Percentiles rank a stretch among this genome's conserved stretches.
Evolutionary conservation across 2,329 filamentous ascomycete genomes (phyloP).

Genomic region (Xylaria hypoxylon): DNA sequence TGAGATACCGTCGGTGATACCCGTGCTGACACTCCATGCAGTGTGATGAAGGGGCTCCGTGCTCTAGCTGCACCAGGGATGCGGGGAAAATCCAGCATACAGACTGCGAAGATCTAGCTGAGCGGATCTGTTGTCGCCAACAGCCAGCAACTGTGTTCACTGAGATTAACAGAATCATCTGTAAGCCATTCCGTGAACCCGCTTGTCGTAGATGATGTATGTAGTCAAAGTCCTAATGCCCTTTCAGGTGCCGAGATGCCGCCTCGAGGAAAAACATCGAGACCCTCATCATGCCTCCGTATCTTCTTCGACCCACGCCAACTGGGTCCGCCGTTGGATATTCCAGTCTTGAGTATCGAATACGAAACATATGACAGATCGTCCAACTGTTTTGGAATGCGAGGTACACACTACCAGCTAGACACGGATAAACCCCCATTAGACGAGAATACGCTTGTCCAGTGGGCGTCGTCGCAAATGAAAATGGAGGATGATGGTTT

Average conservation of each 20-base stretch:
- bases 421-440: slow-evolving; percentile 24
- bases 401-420: slow-evolving; percentile 31
- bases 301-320: slow-evolving; percentile 39
- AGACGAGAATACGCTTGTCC: slow-evolving; percentile 34
- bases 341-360: slow-evolving; percentile 40
- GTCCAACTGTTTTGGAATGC: slow-evolving; percentile 16
- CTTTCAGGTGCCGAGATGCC: slow-evolving; percentile 34
- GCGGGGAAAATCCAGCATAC: slow-evolving; percentile 38
- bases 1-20: slow-evolving; percentile 40
- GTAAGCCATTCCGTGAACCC: slow-evolving; percentile 29
- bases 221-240: slow-evolving; percentile 15
- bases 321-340: slow-evolving; percentile 31
- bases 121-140: slow-evolving; percentile 47
- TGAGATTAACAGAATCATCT: slow-evolving; percentile 43
- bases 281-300: slow-evolving; percentile 20
- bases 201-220: neutral
- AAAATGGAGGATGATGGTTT: slow-evolving; percentile 38
- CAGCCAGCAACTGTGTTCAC: slow-evolving; percentile 42
- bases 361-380: slow-evolving; percentile 24
- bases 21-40: slow-evolving; percentile 39
- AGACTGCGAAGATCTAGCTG: slow-evolving; percentile 40
- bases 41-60: slow-evolving; percentile 56
- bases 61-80: slow-evolving; percentile 46
- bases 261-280: slow-evolving; percentile 30
- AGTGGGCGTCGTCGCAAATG: slow-evolving; percentile 47